Conservation (phyloP, 805 yeast genomes). For the Candida coleopterorum region DNA sequence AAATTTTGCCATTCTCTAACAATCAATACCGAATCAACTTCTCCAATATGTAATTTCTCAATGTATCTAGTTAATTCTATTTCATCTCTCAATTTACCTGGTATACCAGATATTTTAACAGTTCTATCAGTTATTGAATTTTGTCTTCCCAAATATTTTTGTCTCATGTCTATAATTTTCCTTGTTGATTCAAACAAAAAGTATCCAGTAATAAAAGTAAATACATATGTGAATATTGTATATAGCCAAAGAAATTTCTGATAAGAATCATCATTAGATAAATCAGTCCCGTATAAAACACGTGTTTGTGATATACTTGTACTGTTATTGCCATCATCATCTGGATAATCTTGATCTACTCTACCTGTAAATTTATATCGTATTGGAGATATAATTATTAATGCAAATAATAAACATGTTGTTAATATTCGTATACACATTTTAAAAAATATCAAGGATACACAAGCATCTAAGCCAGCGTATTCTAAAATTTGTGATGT, state of each 20-base stretch:
- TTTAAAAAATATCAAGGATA: constrained; percentile 83
- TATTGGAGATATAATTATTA: constrained; percentile 76
- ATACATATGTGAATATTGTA: constrained; percentile 79
- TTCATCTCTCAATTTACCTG: constrained; percentile 71
- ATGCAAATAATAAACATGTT: constrained; percentile 63
- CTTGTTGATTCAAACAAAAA: constrained; percentile 65
- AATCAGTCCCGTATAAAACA: constrained; percentile 1
- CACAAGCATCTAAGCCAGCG: constrained; percentile 94
- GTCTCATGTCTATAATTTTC: constrained; percentile 73
- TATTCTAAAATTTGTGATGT: constrained; percentile 79
- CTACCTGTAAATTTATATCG: constrained; percentile 79
- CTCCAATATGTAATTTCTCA: constrained; percentile 74
- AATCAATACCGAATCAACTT: constrained; percentile 68
- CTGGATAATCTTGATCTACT: constrained; percentile 19
- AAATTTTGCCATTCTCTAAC: constrained; percentile 84
- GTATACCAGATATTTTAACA: constrained; percentile 81
- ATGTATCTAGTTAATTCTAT: constrained; percentile 68
- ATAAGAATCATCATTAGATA: constrained; percentile 30
- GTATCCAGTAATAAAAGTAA: constrained; percentile 63
- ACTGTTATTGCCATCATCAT: constrained; percentile 6
- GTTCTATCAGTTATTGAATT: constrained; percentile 90
- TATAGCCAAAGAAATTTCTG: constrained; percentile 77
- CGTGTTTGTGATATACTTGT: not conserved
- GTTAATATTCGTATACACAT: constrained; percentile 73
- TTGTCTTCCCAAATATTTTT: constrained; percentile 76